Base-by-base conservation (phyloP, 495 filamentous ascomycete species). In the Chaetomidium leptoderma region DNA sequence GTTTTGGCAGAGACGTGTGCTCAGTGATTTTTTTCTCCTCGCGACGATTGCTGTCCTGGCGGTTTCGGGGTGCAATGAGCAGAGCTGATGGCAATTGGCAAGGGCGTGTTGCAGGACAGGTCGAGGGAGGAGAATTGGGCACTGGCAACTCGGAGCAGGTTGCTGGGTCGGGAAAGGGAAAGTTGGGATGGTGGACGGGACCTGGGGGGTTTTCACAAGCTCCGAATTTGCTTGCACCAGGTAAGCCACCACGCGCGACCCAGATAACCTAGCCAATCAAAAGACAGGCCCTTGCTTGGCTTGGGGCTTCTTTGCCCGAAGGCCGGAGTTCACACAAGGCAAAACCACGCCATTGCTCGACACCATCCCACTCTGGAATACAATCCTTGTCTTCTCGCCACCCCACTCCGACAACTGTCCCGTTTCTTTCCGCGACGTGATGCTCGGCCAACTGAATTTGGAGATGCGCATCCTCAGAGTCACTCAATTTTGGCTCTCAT, bases 41-140 rank as follows among this genome's bases (percentile, higher is more conserved):
- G 53, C 66, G 32, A 66, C 66, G 66, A 66, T 58, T 23, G 48
- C 63, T 66, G 63, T 66, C 61, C 64, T 57, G 36, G 51, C 27
- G 29, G 46, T 45, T 30, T 33, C 39, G 21, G 44, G 26, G 44
- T 40, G 42, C 55, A 43, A 16, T 49, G 24, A 37, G 39, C 21
- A 46, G 35, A 36, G 35, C 17, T 37, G 24, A 33, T 23, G 35
- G 42, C 53, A 17, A 24, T 16, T 19, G 32, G 24, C 55, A 33
- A 50, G 55, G 44, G 35, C 37, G 56, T 37, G 42, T 45, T 37
- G 27, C 57, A 53, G 61, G 66, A 68, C 66, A 66, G 64, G 59
- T 69, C 66, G 66, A 63, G 60, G 45, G 64, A 66, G 66, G 64
- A 66, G 66, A 66, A 57, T 53, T 59, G 56, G 46, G 54, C 30